Conservation (phyloP, 352 stramenopile genomes). For the Globisporangium yorkense region DNA sequence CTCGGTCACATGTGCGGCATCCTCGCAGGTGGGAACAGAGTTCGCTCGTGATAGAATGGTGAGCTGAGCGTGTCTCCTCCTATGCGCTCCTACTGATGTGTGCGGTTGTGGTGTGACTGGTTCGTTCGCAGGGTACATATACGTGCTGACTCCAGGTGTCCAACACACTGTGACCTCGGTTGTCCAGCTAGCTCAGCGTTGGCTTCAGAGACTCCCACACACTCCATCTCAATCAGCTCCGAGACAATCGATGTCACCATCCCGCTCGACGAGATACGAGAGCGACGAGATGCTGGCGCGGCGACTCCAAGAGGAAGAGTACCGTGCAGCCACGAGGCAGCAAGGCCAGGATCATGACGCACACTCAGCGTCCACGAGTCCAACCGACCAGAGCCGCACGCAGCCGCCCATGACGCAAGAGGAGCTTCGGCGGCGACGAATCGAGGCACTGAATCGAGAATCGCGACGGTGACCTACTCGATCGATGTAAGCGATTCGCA, state of each 20-base stretch:
- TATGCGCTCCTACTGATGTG: background rate
- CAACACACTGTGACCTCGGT: slow-evolving; percentile 3
- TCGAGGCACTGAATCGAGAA: slow-evolving; percentile 16
- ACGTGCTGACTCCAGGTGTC: slow-evolving; percentile 8
- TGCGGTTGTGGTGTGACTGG: background rate
- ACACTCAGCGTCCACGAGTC: no score
- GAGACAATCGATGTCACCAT: background rate
- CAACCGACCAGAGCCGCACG: background rate
- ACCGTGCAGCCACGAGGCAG: slow-evolving; percentile 1
- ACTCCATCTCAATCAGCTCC: background rate
- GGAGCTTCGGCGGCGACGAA: slow-evolving; percentile 23
- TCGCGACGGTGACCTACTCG: background rate
- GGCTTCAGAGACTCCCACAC: background rate
- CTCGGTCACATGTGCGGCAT: slow-evolving; percentile 86
- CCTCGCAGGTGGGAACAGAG: slow-evolving; percentile 42
- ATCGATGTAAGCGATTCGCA: background rate
- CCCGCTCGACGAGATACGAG: background rate
- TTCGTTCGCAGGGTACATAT: slow-evolving; percentile 12
- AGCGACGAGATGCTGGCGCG: slow-evolving; percentile 18
- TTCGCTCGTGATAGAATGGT: no score
- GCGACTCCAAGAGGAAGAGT: slow-evolving; percentile 24
- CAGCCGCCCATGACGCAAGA: slow-evolving; percentile 14
- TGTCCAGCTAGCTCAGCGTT: background rate
- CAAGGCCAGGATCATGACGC: background rate
- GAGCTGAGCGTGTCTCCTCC: no score